Evolutionary conservation across 2,329 filamentous ascomycete species (phyloP).

Genomic region (Xylariaceae sp.): DNA sequence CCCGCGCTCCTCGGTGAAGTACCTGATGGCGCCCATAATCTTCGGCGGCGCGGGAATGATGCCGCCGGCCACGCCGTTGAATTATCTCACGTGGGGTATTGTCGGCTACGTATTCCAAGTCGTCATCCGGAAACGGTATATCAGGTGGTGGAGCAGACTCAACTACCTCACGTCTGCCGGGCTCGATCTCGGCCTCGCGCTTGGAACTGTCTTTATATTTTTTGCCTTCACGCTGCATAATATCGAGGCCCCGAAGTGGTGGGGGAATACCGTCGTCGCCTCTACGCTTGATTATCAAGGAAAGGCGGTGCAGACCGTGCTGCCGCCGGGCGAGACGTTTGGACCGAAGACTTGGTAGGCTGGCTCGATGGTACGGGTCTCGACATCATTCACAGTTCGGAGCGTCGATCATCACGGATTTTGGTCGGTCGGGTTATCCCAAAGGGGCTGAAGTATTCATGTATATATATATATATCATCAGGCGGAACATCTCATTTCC

Average conservation of each 20-base stretch:
- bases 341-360: conserved; percentile 51
- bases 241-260: conserved; percentile 61
- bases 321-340: conserved; percentile 53
- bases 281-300: conserved; percentile 57
- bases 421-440: background rate
- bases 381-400: background rate
- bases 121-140: conserved; percentile 56
- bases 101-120: conserved; percentile 68
- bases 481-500: no score
- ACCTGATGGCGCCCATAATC: conserved; percentile 57
- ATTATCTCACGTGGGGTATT: conserved; percentile 68
- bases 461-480: no score
- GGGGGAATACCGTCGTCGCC: conserved; percentile 57
- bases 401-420: background rate
- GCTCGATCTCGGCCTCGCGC: conserved; percentile 61
- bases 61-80: conserved; percentile 64
- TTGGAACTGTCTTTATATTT: conserved; percentile 64
- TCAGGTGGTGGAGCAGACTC: conserved; percentile 66
- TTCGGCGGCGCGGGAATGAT: conserved; percentile 55
- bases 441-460: no score
- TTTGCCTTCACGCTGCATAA: conserved; percentile 60
- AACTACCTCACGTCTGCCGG: conserved; percentile 68
- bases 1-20: conserved; percentile 45
- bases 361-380: background rate
- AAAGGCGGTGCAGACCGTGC: conserved; percentile 50